Conservation (phyloP, 495 filamentous ascomycete genomes). For the Podospora bellae-mahoneyi region DNA sequence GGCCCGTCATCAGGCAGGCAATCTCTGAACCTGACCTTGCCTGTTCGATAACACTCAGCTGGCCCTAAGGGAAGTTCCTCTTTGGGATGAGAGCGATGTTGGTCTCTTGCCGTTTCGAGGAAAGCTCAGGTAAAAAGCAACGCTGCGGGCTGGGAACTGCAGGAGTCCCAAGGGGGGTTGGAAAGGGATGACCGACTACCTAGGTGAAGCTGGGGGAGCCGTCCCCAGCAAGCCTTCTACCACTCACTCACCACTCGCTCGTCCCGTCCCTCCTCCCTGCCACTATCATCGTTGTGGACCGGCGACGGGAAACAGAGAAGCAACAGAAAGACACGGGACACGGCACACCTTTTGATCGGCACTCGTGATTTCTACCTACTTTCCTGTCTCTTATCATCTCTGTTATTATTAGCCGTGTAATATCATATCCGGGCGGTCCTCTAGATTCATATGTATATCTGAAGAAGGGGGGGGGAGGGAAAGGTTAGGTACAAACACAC, state of each 20-base stretch:
- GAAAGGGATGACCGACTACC: constrained; percentile 1
- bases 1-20: constrained; percentile 15
- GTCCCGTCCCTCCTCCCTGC: not conserved
- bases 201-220: not conserved
- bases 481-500: not conserved
- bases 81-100: constrained; percentile 18
- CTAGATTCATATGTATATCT: not conserved
- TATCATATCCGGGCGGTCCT: not conserved
- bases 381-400: not conserved
- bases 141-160: not conserved
- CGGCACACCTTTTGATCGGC: not conserved
- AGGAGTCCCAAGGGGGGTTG: constrained; percentile 10
- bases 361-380: not conserved
- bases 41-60: not conserved
- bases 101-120: constrained; percentile 27
- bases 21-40: constrained; percentile 12
- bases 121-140: constrained; percentile 27
- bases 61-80: constrained; percentile 1
- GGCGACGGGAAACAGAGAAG: not conserved
- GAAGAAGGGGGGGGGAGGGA: too few relatives aligned
- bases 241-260: not conserved
- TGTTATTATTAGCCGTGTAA: not conserved
- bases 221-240: not conserved
- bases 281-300: not conserved
- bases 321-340: not conserved